A percentile compares a stretch with the other conserved stretches of the same genome.
These are phyloP conservation scores for Mycena latifolia DNA, from an alignment of 768 basidiomycete species.

Conservation along the genomic window DNA sequence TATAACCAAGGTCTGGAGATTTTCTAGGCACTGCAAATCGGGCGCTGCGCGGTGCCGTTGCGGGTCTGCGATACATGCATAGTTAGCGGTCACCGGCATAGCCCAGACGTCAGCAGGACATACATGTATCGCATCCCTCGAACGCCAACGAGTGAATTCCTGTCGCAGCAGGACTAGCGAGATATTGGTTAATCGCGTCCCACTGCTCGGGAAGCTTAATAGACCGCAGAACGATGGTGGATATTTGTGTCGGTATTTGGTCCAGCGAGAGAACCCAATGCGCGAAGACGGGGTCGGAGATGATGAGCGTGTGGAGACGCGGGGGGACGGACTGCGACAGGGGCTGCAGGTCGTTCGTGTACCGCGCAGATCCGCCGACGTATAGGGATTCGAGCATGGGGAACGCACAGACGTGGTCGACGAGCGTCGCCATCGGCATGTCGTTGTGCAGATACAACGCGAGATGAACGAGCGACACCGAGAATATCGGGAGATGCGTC, in stretches of 20 bases:
- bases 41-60: neutral
- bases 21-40: neutral
- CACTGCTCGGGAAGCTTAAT: slow-evolving; percentile 15
- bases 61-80: neutral
- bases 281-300: slow-evolving; percentile 13
- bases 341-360: neutral
- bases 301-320: slow-evolving; percentile 6
- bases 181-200: slow-evolving; percentile 1
- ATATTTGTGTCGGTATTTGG: slow-evolving; percentile 4
- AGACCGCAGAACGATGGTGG: slow-evolving; percentile 2
- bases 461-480: slow-evolving; percentile 15
- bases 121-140: slow-evolving; percentile 5
- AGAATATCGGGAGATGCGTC: slow-evolving; percentile 9
- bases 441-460: slow-evolving; percentile 24
- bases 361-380: slow-evolving; percentile 26
- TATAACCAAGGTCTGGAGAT: neutral
- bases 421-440: slow-evolving; percentile 15
- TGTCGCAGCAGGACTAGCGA: neutral
- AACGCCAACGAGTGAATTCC: slow-evolving; percentile 15
- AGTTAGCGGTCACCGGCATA: neutral
- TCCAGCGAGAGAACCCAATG: slow-evolving; percentile 13
- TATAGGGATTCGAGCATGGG: slow-evolving; percentile 15
- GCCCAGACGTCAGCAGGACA: neutral
- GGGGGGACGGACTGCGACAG: neutral
- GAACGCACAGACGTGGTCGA: slow-evolving; percentile 28